Evolutionary conservation across 2,329 filamentous ascomycete species (phyloP).

Genomic region (Fusarium zealandicum): DNA sequence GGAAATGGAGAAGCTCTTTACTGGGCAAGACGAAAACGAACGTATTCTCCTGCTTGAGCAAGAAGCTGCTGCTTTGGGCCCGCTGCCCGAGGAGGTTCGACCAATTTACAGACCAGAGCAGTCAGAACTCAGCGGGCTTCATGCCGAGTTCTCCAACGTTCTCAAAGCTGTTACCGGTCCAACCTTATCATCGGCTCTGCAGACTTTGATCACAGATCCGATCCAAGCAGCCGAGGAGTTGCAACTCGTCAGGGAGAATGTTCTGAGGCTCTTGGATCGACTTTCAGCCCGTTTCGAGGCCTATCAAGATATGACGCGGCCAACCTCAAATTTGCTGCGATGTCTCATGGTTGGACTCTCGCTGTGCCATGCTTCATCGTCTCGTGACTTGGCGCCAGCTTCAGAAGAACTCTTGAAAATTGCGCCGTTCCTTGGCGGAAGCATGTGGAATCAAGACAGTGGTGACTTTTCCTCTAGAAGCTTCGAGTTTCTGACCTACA

Average conservation of each 20-base stretch:
- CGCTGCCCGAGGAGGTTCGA: slow-evolving; percentile 68
- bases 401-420: slow-evolving; percentile 52
- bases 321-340: slow-evolving; percentile 79
- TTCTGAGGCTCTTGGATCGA: slow-evolving; percentile 74
- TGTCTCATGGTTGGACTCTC: slow-evolving; percentile 80
- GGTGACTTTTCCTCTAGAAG: slow-evolving; percentile 35
- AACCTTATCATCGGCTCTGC: slow-evolving; percentile 50
- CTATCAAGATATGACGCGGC: slow-evolving; percentile 85
- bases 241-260: slow-evolving; percentile 60
- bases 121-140: slow-evolving; percentile 74
- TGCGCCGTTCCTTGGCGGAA: slow-evolving; percentile 65
- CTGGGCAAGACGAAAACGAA: slow-evolving; percentile 71
- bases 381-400: slow-evolving; percentile 49
- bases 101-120: slow-evolving; percentile 74
- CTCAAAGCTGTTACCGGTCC: slow-evolving; percentile 67
- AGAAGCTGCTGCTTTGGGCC: slow-evolving; percentile 69
- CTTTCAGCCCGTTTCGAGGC: slow-evolving; percentile 74
- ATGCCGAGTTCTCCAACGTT: slow-evolving; percentile 83
- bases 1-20: slow-evolving; percentile 71
- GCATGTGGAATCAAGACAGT: slow-evolving; percentile 40
- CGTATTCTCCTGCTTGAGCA: slow-evolving; percentile 69
- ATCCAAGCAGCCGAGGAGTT: slow-evolving; percentile 48
- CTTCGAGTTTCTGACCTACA: slow-evolving; percentile 55
- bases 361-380: slow-evolving; percentile 58
- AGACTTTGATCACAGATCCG: slow-evolving; percentile 35